Conservation (phyloP, 75 land plant genomes). For the Adiantum capillusveneris region DNA sequence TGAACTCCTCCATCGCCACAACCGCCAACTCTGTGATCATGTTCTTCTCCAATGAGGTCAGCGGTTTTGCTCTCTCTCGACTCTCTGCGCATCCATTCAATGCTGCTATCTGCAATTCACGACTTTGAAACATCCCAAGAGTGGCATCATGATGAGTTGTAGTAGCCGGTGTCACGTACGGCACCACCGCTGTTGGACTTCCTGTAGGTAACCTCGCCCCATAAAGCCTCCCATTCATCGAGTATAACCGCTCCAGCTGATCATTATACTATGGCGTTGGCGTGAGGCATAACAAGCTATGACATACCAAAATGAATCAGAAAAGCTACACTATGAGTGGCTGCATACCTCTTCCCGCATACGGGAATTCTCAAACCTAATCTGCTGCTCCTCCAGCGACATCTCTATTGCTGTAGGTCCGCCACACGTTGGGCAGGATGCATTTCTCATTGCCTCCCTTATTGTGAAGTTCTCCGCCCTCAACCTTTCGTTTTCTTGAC, state of each 20-base stretch:
- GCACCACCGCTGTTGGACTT: too few species aligned
- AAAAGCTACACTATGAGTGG: too few species aligned
- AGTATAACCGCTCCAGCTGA: not conserved
- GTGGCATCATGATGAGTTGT: not conserved
- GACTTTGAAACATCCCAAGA: not conserved
- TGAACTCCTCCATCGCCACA: constrained; percentile 52
- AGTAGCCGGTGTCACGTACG: not conserved
- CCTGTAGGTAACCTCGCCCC: not conserved
- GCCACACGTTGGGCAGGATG: constrained; percentile 29
- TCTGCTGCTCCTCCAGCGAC: constrained; percentile 32
- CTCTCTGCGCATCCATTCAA: too few species aligned
- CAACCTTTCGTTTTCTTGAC: constrained; percentile 27
- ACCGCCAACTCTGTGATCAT: constrained; percentile 47
- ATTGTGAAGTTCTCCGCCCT: constrained; percentile 27
- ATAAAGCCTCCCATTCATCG: not conserved
- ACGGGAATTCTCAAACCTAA: constrained; percentile 32
- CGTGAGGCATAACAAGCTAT: too few species aligned
- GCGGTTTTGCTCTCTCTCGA: not conserved
- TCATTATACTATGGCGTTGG: too few species aligned
- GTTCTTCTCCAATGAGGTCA: constrained; percentile 35
- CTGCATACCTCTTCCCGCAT: constrained; percentile 21
- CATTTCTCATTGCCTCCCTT: constrained; percentile 25
- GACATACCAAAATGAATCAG: too few species aligned
- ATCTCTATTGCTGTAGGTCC: constrained; percentile 31
- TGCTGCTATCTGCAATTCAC: too few species aligned